Evolutionary conservation across 768 basidiomycete species (phyloP), one percentile per base, ranked within the genome.

Genomic region (Podaxis pistillaris): DNA sequence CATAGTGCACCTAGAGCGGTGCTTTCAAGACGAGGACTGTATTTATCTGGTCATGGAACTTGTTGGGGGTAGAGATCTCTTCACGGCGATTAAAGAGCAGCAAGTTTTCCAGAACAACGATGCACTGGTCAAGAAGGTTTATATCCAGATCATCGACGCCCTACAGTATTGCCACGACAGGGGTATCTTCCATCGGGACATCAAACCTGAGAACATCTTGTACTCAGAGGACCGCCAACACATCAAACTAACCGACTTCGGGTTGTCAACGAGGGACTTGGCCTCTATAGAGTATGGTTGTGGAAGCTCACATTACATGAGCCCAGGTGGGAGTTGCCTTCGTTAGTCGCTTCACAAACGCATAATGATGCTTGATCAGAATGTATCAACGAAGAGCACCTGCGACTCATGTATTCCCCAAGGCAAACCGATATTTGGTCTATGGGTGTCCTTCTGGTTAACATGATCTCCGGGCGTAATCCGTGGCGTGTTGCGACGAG

Each of bases 161-260:
- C 84, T 95, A 47, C 81, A 88, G 54, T 81, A 88, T 70, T 92
- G 89, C 69, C 92, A 95, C 68, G 71, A 76, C 46, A 78, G 79
- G 46, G 84, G 86, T 9, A 85, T 95, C 64, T 93, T 83, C 70
- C 94, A 95, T 74, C 89, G 93, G 26, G 92, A 94, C 68, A 82
- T 96, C 69, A 94, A 95, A 73, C 93, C 93, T 0, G 93, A 94
- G 71, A 93, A 89, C 71, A 80, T 93, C 28, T 75, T 94, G 40
- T 86, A 84, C 69, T 81, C 72, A 63, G 74, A 72, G 69, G 85
- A 73, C 56, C 86, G 87, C 15, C 69, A 72, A 46, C 73, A 76
- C 64, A 78, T 93, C 38, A 81, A 79, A 60, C 78, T 94, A 55
- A 86, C 89, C 6, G 93, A 94, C 73, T 94, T 94, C 79, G 93